Base-by-base conservation (phyloP, 306 rosid species). In the Coriaria nepalensis region DNA sequence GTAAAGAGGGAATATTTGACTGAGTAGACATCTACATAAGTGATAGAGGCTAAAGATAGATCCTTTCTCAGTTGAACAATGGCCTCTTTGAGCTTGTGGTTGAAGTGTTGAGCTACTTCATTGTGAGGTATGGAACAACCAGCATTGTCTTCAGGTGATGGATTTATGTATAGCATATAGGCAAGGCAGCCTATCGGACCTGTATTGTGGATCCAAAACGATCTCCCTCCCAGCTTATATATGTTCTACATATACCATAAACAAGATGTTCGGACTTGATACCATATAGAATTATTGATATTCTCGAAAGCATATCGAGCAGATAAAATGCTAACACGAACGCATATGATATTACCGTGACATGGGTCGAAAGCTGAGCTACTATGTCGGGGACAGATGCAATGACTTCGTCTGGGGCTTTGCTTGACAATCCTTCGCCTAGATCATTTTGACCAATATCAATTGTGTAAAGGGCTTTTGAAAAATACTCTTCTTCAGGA, bases 21-120 rank as follows among this genome's bases (percentile, higher is more conserved):
- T 0, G 85, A 66, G 68, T 81, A 81, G 64, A 81, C 73, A 62
- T 86, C 96, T 53, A 86, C 88, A 57, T 86, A 78, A 35, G 86
- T 74, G 61, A 86, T 71, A 4, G 86, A 78, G 43, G 96, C 93
- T 62, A 33, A 33, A 1, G 70, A 83, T 46, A 86, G 88, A 6
- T 79, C 50, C 56, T 67, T 59, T 32, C 78, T 58, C 0, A 78
- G 86, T 43, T 68, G 70, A 66, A 53, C 50, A 37, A 81, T 55
- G 12, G 53, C 43, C 36, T 11, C 54, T 53, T 74, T 74, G 5
- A 83, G 5, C 57, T 37, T 43, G 10, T 5, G 57, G 56, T 86
- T 86, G 67, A 76, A 86, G 67, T 61, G 71, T 54, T 59, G 68
- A 60, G 96, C 87, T 50, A 72, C 81, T 38, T 76, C 77, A 52